These are phyloP conservation scores for Cantharellus cinnabarinus DNA, from an alignment of 768 basidiomycete genomes.

Conservation along the genomic window DNA sequence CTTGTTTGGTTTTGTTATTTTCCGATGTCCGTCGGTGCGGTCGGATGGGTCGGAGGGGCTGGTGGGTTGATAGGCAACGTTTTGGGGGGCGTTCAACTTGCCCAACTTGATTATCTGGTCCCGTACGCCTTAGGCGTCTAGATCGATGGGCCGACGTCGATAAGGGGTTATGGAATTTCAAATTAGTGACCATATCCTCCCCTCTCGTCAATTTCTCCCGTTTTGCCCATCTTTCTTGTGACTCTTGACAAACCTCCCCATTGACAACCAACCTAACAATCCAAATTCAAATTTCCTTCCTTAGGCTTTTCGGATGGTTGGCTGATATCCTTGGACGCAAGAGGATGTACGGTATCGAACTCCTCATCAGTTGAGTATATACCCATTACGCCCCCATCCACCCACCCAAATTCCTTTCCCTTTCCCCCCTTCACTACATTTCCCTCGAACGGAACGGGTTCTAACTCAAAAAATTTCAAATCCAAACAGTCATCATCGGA, in stretches of 20 bases:
- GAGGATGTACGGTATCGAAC: slow-evolving; percentile 34
- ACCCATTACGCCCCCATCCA: neutral
- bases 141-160: too few relatives aligned
- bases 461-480: neutral
- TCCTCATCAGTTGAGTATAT: slow-evolving; percentile 36
- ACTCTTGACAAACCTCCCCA: neutral
- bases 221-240: too few relatives aligned
- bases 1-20: too few relatives aligned
- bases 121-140: too few relatives aligned
- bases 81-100: too few relatives aligned
- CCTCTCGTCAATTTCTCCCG: neutral
- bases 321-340: slow-evolving; percentile 50
- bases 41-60: too few relatives aligned
- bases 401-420: neutral
- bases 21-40: too few relatives aligned
- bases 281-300: neutral
- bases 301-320: slow-evolving; percentile 48
- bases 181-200: neutral
- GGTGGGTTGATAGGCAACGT: too few relatives aligned
- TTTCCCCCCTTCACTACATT: neutral
- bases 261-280: neutral
- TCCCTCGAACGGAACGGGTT: neutral
- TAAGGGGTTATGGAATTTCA: too few relatives aligned
- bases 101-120: too few relatives aligned
- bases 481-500: slow-evolving; percentile 33